A percentile compares a stretch with the other conserved stretches of the same genome.
Conservation (phyloP, 352 stramenopile genomes). For the Globisporangium barbulae region DNA sequence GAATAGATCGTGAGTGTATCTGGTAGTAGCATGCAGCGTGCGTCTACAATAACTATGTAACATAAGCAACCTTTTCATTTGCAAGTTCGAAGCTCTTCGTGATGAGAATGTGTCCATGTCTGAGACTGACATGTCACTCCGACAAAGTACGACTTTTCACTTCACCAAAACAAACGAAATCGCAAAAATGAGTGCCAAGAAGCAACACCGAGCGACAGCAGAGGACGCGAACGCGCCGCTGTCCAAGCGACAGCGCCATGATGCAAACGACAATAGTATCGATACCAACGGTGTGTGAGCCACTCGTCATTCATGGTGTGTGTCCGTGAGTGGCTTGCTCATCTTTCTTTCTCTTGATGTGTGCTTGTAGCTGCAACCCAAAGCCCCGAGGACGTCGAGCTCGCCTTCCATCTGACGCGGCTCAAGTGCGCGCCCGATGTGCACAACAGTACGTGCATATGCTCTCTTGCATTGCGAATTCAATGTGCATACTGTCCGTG, state of each 20-base stretch:
- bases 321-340: not conserved
- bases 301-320: not conserved
- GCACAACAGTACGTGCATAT: slow-evolving; percentile 42
- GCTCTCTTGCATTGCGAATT: not conserved
- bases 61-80: not conserved
- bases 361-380: not conserved
- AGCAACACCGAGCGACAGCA: not conserved
- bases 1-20: slow-evolving; percentile 2
- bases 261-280: not conserved
- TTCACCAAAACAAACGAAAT: not conserved
- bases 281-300: not conserved
- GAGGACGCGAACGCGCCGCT: not conserved
- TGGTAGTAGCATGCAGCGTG: not conserved
- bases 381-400: not conserved
- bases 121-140: too few species aligned
- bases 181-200: not conserved
- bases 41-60: not conserved
- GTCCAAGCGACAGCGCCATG: slow-evolving; percentile 6
- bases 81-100: not conserved
- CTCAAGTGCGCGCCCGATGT: slow-evolving; percentile 28
- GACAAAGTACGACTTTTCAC: too few species aligned
- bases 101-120: not conserved
- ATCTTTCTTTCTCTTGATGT: not conserved
- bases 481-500: not conserved
- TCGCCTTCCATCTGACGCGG: slow-evolving; percentile 36